A percentile compares a stretch with the other conserved stretches of the same genome.
These are phyloP conservation scores for Citrus medica DNA, from an alignment of 345 rosid species.

Conservation along the genomic window DNA sequence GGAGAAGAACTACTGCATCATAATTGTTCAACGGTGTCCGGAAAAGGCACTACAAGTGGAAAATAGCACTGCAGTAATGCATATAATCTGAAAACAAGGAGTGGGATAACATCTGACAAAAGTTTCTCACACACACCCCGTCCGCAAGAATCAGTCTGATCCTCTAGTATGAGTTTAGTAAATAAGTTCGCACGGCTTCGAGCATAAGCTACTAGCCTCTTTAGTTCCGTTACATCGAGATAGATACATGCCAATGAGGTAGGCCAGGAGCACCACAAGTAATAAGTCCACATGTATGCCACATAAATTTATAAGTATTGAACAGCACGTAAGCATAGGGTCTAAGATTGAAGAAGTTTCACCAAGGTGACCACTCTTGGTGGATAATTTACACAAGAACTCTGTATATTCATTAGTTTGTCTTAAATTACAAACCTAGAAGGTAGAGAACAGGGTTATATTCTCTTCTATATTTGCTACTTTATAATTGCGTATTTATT, in stretches of 20 bases:
- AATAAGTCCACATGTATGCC: not conserved
- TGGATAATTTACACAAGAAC: not conserved
- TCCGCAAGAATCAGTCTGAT: constrained; percentile 47
- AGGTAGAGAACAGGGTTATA: not conserved
- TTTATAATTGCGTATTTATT: too few species aligned
- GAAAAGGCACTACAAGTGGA: constrained; percentile 12
- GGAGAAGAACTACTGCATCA: constrained; percentile 86
- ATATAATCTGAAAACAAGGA: constrained; percentile 6
- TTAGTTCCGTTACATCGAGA: constrained; percentile 51
- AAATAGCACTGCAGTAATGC: not conserved
- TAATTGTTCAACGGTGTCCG: constrained; percentile 38
- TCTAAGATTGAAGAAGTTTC: not conserved
- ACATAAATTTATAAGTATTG: not conserved
- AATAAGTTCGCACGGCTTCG: constrained; percentile 79
- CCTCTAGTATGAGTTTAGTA: constrained; percentile 53
- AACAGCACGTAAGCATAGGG: not conserved
- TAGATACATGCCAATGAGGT: not conserved
- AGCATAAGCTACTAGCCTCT: constrained; percentile 83
- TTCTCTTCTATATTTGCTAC: not conserved
- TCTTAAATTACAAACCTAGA: not conserved
- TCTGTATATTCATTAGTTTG: not conserved
- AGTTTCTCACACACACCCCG: constrained; percentile 71
- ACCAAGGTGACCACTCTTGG: not conserved
- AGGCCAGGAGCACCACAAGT: not conserved
- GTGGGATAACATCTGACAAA: not conserved